Base-by-base conservation (phyloP, 1,139 yeast genomes). In the Hyphopichia wangnamkhiaoensis region DNA sequence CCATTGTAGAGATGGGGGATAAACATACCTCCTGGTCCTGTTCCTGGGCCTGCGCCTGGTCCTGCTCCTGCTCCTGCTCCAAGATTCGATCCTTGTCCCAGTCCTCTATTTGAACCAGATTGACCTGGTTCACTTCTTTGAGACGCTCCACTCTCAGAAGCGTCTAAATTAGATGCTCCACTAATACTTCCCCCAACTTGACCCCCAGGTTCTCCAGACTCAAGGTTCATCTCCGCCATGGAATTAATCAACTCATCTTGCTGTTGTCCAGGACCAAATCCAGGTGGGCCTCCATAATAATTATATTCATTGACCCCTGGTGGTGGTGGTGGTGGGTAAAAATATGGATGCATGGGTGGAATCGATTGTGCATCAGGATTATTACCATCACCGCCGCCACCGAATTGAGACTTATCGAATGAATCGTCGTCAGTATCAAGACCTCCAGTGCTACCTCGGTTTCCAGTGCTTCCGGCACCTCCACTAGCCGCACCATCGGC, bases 201-300 rank as follows among this genome's bases (percentile, higher is more conserved):
- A 5, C 17, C 30, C 8, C 15, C 30, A 27, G 8, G 8, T 10
- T n/a, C 13, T 14, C 15, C 15, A n/a, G 8, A n/a, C 13, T 27
- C 30, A 27, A 55, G 42, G 34, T 38, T 47, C 52, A 55, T 48
- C 16, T 44, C 39, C 9, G 47, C 48, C 50, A 57, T 51, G 6
- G 60, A 47, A 27, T 41, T 37, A 13, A 42, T 43, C 34, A 56
- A 49, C 31, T 53, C 47, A 31, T 48, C 52, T 10, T 15, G 35
- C 15, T 33, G 30, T 8, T 12, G 18, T 27, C 31, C 30, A 8
- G 35, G 40, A 21, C 7, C 9, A 21, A 21, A 21, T 7, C 24
- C 24, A n/a, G 41, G 33, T 12, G 42, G 37, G 7, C 24, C 24
- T 7, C 24, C 10, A 21, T 21, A 21, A 10, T 21, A 21, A 21